These are phyloP conservation scores for Ceriops zippeliana DNA, from an alignment of 345 rosid species.

Conservation along the genomic window DNA sequence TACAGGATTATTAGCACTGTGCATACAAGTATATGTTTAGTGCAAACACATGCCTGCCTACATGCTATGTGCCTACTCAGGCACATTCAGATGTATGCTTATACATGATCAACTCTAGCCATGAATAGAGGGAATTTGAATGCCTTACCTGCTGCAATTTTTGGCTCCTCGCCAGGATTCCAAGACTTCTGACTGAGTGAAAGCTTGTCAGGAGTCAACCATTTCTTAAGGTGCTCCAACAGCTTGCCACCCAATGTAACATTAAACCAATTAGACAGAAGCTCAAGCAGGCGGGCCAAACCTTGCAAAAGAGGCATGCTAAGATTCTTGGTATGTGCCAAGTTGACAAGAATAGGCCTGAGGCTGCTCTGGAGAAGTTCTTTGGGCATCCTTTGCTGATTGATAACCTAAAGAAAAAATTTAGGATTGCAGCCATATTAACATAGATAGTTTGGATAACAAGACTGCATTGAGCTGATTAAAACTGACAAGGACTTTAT, in stretches of 20 bases:
- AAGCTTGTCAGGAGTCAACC: conserved; percentile 99
- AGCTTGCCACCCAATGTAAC: conserved; percentile 96
- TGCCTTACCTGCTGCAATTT: conserved; percentile 87
- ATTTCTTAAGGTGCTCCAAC: conserved; percentile 96
- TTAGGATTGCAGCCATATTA: too few relatives aligned
- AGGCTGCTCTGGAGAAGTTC: conserved; percentile 99
- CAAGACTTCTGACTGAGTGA: conserved; percentile 88
- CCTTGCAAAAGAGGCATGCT: conserved; percentile 99
- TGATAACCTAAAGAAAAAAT: conserved; percentile 59
- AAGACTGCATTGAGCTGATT: too few relatives aligned
- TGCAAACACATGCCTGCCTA: neutral
- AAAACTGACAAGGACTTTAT: too few relatives aligned
- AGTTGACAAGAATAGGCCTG: conserved; percentile 91
- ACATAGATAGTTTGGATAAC: too few relatives aligned
- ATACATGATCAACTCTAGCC: conserved; percentile 1
- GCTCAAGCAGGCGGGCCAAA: conserved; percentile 96
- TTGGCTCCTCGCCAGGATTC: conserved; percentile 99
- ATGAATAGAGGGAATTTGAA: conserved; percentile 7
- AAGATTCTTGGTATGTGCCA: conserved; percentile 97
- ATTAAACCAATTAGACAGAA: conserved; percentile 93
- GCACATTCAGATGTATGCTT: neutral
- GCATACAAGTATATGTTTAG: neutral
- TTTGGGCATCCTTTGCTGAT: conserved; percentile 98
- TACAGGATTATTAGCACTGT: neutral
- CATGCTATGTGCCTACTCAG: neutral